phyloP scores from a whole-genome alignment of 768 basidiomycete species.

The Russula emetica region DNA sequence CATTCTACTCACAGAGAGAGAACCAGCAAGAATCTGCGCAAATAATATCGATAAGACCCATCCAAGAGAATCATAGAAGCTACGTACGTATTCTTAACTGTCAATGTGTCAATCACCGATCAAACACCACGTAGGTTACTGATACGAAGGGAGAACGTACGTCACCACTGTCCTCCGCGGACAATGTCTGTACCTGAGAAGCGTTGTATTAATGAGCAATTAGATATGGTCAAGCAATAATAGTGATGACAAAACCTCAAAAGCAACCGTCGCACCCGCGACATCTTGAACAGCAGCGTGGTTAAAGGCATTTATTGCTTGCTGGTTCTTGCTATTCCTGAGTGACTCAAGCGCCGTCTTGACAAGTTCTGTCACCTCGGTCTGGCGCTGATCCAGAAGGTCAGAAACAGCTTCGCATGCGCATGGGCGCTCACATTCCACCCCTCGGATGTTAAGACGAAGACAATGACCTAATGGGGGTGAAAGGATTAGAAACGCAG shows the following conservation, averaged over 20 bases:
- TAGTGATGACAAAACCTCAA: conserved; percentile 6
- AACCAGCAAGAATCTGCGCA: conserved; percentile 19
- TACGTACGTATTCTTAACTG: conserved; percentile 20
- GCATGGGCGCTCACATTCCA: background rate
- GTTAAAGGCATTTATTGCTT: conserved; percentile 2
- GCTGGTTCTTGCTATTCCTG: conserved; percentile 3
- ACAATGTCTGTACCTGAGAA: conserved; percentile 14
- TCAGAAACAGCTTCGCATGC: background rate
- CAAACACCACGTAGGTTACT: background rate
- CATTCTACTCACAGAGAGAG: conserved; percentile 6
- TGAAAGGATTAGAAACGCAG: background rate
- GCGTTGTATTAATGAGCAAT: background rate
- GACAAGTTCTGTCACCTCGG: conserved; percentile 7
- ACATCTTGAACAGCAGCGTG: conserved; percentile 1
- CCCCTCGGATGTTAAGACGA: too few relatives aligned
- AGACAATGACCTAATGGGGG: too few relatives aligned
- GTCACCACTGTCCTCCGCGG: conserved; percentile 13
- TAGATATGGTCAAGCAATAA: background rate
- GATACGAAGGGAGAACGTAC: conserved; percentile 6
- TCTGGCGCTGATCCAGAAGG: conserved; percentile 1
- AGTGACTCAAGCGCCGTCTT: conserved; percentile 10
- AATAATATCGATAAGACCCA: background rate
- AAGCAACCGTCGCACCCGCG: background rate
- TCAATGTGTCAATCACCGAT: background rate
- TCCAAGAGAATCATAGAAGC: background rate